Percentiles rank a stretch among this genome's conserved stretches.
These are phyloP conservation scores for Schwanniomyces occidentalis DNA, from an alignment of 805 yeast genomes.

Conservation along the genomic window DNA sequence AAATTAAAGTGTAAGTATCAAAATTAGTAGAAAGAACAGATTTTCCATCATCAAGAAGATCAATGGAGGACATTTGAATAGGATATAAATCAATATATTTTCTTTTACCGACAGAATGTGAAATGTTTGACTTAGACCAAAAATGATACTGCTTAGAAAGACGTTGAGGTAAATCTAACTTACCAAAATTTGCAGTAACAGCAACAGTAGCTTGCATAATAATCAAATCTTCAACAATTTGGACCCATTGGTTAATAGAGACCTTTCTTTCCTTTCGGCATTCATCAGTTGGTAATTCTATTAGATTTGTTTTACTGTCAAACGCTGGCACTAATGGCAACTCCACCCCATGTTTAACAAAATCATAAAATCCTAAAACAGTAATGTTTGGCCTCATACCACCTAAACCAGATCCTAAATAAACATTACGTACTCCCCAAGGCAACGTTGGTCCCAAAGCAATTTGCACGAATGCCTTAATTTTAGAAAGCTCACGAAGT, in stretches of 20 bases:
- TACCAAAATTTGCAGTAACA: conserved; percentile 83
- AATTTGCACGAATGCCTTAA: conserved; percentile 94
- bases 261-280: conserved; percentile 72
- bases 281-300: conserved; percentile 70
- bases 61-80: conserved; percentile 90
- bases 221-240: conserved; percentile 84
- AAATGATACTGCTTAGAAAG: conserved; percentile 18
- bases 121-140: conserved; percentile 12
- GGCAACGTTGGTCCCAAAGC: conserved; percentile 83
- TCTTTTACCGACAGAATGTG: conserved; percentile 25
- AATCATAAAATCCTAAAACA: conserved; percentile 84
- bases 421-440: conserved; percentile 95
- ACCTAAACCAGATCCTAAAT: conserved; percentile 93
- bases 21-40: conserved; percentile 83
- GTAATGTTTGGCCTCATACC: conserved; percentile 98
- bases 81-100: conserved; percentile 88
- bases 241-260: conserved; percentile 83
- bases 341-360: conserved; percentile 41
- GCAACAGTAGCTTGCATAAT: conserved; percentile 91
- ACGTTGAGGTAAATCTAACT: conserved; percentile 61
- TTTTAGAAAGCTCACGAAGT: conserved; percentile 70
- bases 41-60: conserved; percentile 64
- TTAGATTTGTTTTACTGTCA: conserved; percentile 17
- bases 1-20: conserved; percentile 90
- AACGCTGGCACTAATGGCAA: conserved; percentile 23